Conservation (phyloP, 2,329 filamentous ascomycete species). For the Cercospora nicotianae region DNA sequence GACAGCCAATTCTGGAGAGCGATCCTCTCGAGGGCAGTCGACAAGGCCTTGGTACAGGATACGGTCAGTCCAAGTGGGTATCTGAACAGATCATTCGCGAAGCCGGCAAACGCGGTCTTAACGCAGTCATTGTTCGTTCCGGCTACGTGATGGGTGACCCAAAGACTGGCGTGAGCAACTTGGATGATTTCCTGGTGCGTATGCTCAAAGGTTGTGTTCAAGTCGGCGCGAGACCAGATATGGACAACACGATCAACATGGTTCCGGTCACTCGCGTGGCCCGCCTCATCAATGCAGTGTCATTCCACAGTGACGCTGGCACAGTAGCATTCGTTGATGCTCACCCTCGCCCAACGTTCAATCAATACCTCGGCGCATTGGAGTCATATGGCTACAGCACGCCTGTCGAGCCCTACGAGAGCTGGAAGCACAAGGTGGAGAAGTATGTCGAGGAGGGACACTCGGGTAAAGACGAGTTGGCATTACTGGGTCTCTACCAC, state of each 20-base stretch:
- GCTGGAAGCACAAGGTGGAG: conserved; percentile 69
- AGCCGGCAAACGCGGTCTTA: conserved; percentile 74
- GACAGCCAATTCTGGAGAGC: conserved; percentile 68
- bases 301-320: conserved; percentile 55
- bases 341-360: conserved; percentile 75
- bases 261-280: conserved; percentile 85
- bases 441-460: conserved; percentile 63
- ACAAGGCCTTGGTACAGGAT: conserved; percentile 77
- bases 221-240: conserved; percentile 68
- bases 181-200: conserved; percentile 87
- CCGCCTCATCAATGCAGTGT: conserved; percentile 72
- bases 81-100: conserved; percentile 71
- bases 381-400: conserved; percentile 71
- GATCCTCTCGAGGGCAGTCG: conserved; percentile 78
- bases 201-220: conserved; percentile 87
- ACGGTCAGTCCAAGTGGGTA: conserved; percentile 90
- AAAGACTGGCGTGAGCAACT: conserved; percentile 68
- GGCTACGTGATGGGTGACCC: conserved; percentile 82
- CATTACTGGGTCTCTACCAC: conserved; percentile 73
- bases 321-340: conserved; percentile 73
- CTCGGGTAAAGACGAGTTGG: conserved; percentile 65
- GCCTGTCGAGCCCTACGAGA: conserved; percentile 64
- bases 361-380: conserved; percentile 71
- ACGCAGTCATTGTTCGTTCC: conserved; percentile 73
- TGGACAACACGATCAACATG: conserved; percentile 84